Evolutionary conservation across 176 grass and related monocot genomes (phyloP), one percentile per base, ranked within the genome.

Genomic region (Puya raimondii): DNA sequence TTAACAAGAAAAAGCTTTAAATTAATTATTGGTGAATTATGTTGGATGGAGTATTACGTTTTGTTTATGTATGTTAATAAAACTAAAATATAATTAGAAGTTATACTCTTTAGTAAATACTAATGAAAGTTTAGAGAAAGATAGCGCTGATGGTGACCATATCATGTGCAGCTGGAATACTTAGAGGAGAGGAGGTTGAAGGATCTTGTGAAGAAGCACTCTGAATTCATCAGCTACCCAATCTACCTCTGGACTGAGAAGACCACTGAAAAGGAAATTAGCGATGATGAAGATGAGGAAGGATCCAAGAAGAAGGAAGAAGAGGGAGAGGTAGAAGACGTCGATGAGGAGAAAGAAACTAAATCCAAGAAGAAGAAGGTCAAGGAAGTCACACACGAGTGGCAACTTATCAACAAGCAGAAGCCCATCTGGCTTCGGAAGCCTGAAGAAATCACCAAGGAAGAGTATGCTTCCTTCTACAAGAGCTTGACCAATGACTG

Each of bases 391-490:
- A 75, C 25, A 2, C 78, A 84, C 49, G 78, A 88, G 67, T 88
- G 85, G 77, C 74, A 54, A 58, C 70, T 84, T 64, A 84, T 84
- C 47, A 89, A 89, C 69, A 85, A 89, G 79, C 85, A 87, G 85
- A 89, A 89, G 65, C 82, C 86, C 22, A 85, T 89, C 78, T 85
- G 86, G 86, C 74, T 88, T 12, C 72, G 77, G 4, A 88, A 88
- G 79, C 86, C 82, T 0, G 86, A 88, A 69, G 86, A 88, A 72
- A 85, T 88, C 81, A 81, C 0, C 10, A 76, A 77, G 1, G 86
- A 88, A 16, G 86, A 88, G 70, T 88, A 88, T 70, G 81, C 86
- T 1, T 84, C 86, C 25, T 88, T 84, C 79, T 88, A 88, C 86
- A 84, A 88, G 78, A 81, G 78, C 4, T 72, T 88, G 11, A 87